Percentiles rank a stretch among this genome's conserved stretches.
phyloP scores from a whole-genome alignment of 2,329 filamentous ascomycete genomes.

The Periglandula ipomoeae region DNA sequence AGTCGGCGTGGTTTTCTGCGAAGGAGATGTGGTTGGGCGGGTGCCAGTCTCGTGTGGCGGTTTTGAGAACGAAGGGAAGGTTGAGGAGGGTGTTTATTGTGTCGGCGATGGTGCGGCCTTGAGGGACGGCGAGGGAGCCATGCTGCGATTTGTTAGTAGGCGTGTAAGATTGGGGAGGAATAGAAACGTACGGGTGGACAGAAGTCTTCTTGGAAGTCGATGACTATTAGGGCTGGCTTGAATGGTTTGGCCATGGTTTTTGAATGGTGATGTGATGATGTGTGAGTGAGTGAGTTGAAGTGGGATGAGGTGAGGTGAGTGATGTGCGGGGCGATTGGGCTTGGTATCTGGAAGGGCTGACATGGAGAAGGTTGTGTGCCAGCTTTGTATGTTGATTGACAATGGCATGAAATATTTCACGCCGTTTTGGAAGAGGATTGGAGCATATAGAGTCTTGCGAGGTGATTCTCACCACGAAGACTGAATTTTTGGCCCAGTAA shows the following conservation, averaged over 20 bases:
- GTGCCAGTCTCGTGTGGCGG: constrained; percentile 93
- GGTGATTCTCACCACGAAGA: no score
- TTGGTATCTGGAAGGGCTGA: no score
- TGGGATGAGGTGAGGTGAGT: background rate
- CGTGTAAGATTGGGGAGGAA: background rate
- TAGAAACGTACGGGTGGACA: constrained; percentile 61
- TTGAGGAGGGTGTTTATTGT: constrained; percentile 66
- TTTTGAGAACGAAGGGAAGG: constrained; percentile 60
- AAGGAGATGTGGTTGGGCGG: constrained; percentile 81
- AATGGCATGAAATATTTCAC: no score
- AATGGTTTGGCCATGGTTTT: constrained; percentile 21
- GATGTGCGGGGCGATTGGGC: background rate
- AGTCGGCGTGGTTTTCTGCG: constrained; percentile 63
- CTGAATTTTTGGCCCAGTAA: no score
- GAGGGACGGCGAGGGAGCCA: constrained; percentile 73
- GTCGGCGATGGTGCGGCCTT: constrained; percentile 60
- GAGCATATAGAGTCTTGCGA: no score
- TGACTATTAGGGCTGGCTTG: constrained; percentile 53
- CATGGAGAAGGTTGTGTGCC: no score
- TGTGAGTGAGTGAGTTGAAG: background rate
- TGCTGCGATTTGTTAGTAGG: constrained; percentile 39
- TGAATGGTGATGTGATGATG: background rate
- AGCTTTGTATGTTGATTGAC: no score
- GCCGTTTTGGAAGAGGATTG: no score
- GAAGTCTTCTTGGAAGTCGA: constrained; percentile 93